Evolutionary conservation across 352 stramenopile genomes (phyloP), one percentile per base, ranked within the genome.

Genomic region (Phytophthora tubulina): DNA sequence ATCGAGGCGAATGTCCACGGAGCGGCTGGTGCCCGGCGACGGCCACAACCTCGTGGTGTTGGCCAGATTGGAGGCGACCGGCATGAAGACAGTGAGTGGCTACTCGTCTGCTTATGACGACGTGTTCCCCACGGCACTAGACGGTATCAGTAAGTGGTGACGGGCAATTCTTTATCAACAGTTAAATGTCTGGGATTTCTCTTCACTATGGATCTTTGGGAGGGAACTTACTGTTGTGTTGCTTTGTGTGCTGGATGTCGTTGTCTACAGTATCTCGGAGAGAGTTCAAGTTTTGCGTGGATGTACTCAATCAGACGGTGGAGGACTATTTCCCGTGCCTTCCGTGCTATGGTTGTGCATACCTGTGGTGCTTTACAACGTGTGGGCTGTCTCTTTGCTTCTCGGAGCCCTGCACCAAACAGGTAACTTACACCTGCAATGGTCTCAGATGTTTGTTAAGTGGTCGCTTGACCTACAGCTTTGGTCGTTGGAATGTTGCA

Each of bases 271-370:
- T 94, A 14, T 82, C 84, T 11, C 73, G 81, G 14, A 90, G 88
- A 53, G 84, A 92, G 68, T 94, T 94, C 78, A 81, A 87, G 66
- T 90, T 89, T 32, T 92, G 86, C 66, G 82, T 94, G 32, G 78
- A 91, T 21, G 75, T 89, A 15, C 84, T 94, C 74, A 94, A 94
- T 70, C 82, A 92, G 65, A 91, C 81, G 0, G 66, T 88, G 15
- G 82, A 90, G 27, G 84, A 94, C 72, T 92, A 89, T 58, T 94
- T 87, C 58, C 82, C 84, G 44, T 92, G 86, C 55, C 56, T 88
- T 2, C 81, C 86, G n/a, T 92, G 86, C 75, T 94, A 90, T 32
- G 80, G 76, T 3, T 88, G 80, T 53, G 84, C 79, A 32, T 94
- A 91, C 59, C 55, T 94, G 21, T 90, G 84, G 72, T 94, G 86